Evolutionary conservation across 352 stramenopile genomes (phyloP).

Genomic region (Phytophthora multivora): DNA sequence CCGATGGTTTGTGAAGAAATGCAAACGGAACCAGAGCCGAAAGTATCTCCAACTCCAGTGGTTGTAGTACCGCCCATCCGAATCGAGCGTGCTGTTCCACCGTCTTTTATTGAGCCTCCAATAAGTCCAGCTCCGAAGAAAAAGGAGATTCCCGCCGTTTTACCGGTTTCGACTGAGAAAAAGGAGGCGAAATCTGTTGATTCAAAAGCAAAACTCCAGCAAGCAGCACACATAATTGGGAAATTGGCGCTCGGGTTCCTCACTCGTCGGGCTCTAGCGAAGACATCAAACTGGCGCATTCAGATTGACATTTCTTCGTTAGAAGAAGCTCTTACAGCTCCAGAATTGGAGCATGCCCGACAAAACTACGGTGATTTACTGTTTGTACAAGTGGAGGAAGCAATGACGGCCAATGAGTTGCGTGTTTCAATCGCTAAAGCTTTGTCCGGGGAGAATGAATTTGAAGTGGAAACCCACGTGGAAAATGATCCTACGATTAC

Average conservation of each 20-base stretch:
- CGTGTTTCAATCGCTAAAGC: conserved; percentile 47
- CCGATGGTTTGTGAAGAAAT: conserved; percentile 22
- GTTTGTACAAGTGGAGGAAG: conserved; percentile 44
- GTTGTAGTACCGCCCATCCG: conserved; percentile 5
- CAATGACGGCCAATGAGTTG: conserved; percentile 70
- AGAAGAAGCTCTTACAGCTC: conserved; percentile 32
- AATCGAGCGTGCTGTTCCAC: conserved; percentile 3
- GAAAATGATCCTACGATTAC: conserved; percentile 1
- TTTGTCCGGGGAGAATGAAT: conserved; percentile 37
- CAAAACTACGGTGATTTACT: conserved; percentile 18
- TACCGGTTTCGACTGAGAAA: background rate
- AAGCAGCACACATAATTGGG: conserved; percentile 49
- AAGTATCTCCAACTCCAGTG: background rate
- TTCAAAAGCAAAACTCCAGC: conserved; percentile 16
- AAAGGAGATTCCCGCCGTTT: background rate
- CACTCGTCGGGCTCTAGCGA: conserved; percentile 37
- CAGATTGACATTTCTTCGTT: conserved; percentile 38
- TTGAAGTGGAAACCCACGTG: conserved; percentile 1
- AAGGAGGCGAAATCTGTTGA: conserved; percentile 2
- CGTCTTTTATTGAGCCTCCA: conserved; percentile 3
- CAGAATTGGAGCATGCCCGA: conserved; percentile 28
- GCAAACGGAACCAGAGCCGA: conserved; percentile 33
- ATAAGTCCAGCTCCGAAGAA: background rate
- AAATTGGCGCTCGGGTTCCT: conserved; percentile 62
- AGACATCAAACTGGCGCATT: conserved; percentile 61